A percentile compares a stretch with the other conserved stretches of the same genome.
Evolutionary conservation across 2,329 filamentous ascomycete species (phyloP).

Genomic region (Colletotrichum orchidophilum): DNA sequence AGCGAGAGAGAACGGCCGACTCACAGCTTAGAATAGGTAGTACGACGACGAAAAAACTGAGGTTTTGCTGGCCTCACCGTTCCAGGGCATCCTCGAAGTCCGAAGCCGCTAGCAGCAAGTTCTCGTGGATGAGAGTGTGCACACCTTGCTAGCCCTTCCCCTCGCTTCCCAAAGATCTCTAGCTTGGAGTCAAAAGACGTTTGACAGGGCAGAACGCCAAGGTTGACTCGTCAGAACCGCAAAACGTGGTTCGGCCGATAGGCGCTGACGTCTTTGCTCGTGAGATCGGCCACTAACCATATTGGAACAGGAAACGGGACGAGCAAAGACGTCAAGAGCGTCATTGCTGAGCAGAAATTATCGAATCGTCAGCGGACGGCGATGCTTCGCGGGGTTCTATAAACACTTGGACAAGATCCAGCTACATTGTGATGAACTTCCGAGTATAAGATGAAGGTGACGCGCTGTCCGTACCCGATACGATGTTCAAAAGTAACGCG

Average conservation of each 20-base stretch:
- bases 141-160: not conserved
- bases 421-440: not conserved
- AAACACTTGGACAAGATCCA: not conserved
- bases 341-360: not conserved
- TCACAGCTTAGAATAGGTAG: not conserved
- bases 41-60: not conserved
- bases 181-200: not conserved
- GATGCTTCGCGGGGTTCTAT: not conserved
- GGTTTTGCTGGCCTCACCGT: not conserved
- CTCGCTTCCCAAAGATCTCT: not conserved
- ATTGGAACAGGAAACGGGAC: not conserved
- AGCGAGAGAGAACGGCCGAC: not conserved
- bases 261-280: not conserved
- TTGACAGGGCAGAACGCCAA: not conserved
- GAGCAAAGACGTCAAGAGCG: not conserved
- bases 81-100: not conserved
- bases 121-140: conserved; percentile 2
- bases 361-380: not conserved
- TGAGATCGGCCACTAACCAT: not conserved
- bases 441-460: not conserved
- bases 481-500: not conserved
- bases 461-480: not conserved
- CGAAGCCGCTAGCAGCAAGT: not conserved
- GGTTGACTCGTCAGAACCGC: not conserved
- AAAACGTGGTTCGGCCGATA: conserved; percentile 7